Conservation (phyloP, 1,139 yeast species). For the Protomyces inundatus region DNA sequence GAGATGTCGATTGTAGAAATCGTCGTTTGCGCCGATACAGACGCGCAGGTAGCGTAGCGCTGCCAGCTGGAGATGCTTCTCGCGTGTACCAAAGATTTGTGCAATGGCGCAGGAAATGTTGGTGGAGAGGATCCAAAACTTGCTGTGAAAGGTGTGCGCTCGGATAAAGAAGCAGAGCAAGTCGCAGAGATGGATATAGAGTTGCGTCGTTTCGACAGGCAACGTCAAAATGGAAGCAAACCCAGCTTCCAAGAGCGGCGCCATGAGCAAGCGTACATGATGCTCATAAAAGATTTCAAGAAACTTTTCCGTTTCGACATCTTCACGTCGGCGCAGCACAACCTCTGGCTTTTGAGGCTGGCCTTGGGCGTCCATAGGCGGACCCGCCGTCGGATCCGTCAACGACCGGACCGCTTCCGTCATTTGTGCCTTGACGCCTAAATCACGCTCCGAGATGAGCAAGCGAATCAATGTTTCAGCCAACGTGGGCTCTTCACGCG, state of each 20-base stretch:
- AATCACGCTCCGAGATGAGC: conserved; percentile 57
- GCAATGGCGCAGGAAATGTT: conserved; percentile 32
- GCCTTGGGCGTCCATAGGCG: conserved; percentile 27
- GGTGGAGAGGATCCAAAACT: conserved; percentile 29
- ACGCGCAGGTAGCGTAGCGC: conserved; percentile 54
- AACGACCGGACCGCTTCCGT: conserved; percentile 73
- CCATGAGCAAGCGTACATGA: conserved; percentile 58
- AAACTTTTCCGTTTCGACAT: conserved; percentile 48
- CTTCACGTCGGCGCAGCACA: conserved; percentile 31
- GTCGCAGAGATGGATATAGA: conserved; percentile 32
- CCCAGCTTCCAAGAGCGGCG: conserved; percentile 44
- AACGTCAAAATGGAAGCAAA: conserved; percentile 15
- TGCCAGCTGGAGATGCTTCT: conserved; percentile 32
- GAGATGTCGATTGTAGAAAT: conserved; percentile 52
- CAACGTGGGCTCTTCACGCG: conserved; percentile 35
- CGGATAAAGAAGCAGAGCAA: conserved; percentile 33
- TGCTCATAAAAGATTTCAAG: conserved; percentile 56
- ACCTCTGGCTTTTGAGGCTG: conserved; percentile 27
- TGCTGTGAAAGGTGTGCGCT: conserved; percentile 31
- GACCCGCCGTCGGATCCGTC: conserved; percentile 50
- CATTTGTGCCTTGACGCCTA: conserved; percentile 75
- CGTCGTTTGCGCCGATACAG: conserved; percentile 58
- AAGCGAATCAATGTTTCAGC: conserved; percentile 57
- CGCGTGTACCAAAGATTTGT: conserved; percentile 37
- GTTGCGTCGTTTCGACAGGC: conserved; percentile 21